These are phyloP conservation scores for Scolecobasidium constrictum DNA, from an alignment of 2,329 filamentous ascomycete species.

Conservation along the genomic window DNA sequence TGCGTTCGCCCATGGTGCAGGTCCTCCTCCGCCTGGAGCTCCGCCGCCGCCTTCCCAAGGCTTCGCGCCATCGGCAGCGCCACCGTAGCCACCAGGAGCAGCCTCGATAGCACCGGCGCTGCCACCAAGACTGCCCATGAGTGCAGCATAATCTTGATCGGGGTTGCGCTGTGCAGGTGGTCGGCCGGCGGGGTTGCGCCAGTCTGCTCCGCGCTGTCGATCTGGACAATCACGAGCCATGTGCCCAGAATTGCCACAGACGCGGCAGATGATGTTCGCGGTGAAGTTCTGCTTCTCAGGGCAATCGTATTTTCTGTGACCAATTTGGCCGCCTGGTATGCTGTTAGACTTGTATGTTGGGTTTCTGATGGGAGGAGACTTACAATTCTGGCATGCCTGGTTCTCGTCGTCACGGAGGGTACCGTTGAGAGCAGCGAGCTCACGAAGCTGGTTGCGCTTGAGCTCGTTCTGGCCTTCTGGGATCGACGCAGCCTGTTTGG, in stretches of 20 bases:
- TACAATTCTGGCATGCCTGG: slow-evolving; percentile 95
- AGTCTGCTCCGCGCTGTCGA: slow-evolving; percentile 78
- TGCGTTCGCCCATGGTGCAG: slow-evolving; percentile 64
- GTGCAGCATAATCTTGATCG: slow-evolving; percentile 93
- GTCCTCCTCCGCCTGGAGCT: slow-evolving; percentile 69
- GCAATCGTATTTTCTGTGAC: slow-evolving; percentile 97
- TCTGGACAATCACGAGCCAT: slow-evolving; percentile 98
- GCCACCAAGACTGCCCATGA: slow-evolving; percentile 93
- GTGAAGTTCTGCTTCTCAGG: slow-evolving; percentile 97
- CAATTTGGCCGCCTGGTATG: slow-evolving; percentile 73
- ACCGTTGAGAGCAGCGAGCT: slow-evolving; percentile 95
- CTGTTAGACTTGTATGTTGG: slow-evolving; percentile 1
- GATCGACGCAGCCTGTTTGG: slow-evolving; percentile 78
- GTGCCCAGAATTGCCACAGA: slow-evolving; percentile 94
- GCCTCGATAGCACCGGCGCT: slow-evolving; percentile 79
- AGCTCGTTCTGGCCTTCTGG: slow-evolving; percentile 98
- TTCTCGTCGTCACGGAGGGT: slow-evolving; percentile 98
- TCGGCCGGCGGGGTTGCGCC: slow-evolving; percentile 51
- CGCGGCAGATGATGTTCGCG: slow-evolving; percentile 97
- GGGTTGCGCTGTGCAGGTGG: slow-evolving; percentile 58
- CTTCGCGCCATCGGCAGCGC: slow-evolving; percentile 40
- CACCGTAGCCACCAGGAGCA: slow-evolving; percentile 53
- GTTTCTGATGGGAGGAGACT: slow-evolving; percentile 19
- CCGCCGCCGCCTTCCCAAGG: slow-evolving; percentile 86
- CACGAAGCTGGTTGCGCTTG: slow-evolving; percentile 95